phyloP scores from a whole-genome alignment of 169 alveolate genomes.

The Cryptosporidium ryanae region DNA sequence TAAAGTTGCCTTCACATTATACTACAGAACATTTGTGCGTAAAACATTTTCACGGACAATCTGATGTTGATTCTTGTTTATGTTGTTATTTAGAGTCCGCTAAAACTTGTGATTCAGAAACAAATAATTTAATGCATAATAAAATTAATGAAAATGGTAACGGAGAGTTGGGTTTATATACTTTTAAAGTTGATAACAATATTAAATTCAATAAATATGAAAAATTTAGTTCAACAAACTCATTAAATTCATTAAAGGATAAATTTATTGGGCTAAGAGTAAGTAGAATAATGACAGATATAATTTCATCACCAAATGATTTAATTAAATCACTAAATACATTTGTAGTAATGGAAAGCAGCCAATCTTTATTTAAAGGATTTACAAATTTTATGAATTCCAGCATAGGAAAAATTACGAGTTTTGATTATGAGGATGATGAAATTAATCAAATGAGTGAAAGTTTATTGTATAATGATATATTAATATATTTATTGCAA shows the following conservation, averaged over 20 bases:
- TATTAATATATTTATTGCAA: constrained; percentile 30
- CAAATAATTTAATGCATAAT: neutral
- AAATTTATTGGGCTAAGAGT: constrained; percentile 20
- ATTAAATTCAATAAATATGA: neutral
- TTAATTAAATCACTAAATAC: constrained; percentile 29
- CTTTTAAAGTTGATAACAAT: neutral
- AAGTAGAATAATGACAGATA: constrained; percentile 27
- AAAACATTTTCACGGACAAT: constrained; percentile 10
- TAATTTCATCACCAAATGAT: constrained; percentile 21
- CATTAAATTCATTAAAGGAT: neutral
- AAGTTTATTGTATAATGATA: constrained; percentile 61
- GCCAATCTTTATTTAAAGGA: constrained; percentile 56
- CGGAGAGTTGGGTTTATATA: neutral
- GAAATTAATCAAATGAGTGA: constrained; percentile 24
- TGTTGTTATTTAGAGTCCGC: neutral
- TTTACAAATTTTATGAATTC: constrained; percentile 25
- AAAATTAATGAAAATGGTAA: neutral
- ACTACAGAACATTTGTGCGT: constrained; percentile 4
- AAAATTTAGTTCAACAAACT: too few species aligned
- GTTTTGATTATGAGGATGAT: constrained; percentile 35
- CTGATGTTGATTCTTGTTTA: neutral
- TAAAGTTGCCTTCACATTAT: neutral
- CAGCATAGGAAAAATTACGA: neutral
- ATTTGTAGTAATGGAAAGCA: constrained; percentile 55
- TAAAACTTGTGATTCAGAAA: neutral